Percentiles rank a stretch among this genome's conserved stretches.
Conservation (phyloP, 2,329 filamentous ascomycete genomes). For the Oidium heveae region DNA sequence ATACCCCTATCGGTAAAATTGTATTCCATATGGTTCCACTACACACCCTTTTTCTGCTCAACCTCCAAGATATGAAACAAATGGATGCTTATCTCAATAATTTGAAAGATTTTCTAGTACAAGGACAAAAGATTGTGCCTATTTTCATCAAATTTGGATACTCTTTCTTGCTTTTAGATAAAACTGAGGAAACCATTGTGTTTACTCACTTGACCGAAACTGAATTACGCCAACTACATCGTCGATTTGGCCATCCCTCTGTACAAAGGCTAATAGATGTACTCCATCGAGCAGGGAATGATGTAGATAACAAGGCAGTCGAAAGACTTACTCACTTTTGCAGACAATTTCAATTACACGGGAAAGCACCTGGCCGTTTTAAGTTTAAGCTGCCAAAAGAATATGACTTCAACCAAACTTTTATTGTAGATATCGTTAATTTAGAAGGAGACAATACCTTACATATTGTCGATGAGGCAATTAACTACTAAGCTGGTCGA, state of each 20-base stretch:
- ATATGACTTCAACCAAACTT: constrained; percentile 1
- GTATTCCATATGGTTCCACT: not conserved
- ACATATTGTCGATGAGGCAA: constrained; percentile 1
- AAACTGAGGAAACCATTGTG: not conserved
- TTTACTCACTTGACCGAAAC: not conserved
- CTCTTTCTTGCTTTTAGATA: not conserved
- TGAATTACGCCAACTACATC: not conserved
- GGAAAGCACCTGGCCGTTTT: not conserved
- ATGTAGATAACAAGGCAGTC: not conserved
- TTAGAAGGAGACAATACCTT: not conserved
- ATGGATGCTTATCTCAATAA: not conserved
- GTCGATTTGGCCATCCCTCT: not conserved
- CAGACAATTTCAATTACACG: not conserved
- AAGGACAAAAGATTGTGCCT: not conserved
- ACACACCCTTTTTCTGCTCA: not conserved
- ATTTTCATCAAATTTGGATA: not conserved
- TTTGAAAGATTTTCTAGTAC: not conserved
- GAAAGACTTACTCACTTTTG: not conserved
- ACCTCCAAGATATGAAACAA: not conserved
- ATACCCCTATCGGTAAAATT: not conserved
- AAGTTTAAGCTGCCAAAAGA: not conserved
- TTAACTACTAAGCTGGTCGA: not conserved
- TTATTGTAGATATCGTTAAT: constrained; percentile 2
- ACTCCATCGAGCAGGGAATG: not conserved
- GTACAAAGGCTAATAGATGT: not conserved